Evolutionary conservation across 2,329 filamentous ascomycete genomes (phyloP).

Genomic region (Colletotrichum camelliae): DNA sequence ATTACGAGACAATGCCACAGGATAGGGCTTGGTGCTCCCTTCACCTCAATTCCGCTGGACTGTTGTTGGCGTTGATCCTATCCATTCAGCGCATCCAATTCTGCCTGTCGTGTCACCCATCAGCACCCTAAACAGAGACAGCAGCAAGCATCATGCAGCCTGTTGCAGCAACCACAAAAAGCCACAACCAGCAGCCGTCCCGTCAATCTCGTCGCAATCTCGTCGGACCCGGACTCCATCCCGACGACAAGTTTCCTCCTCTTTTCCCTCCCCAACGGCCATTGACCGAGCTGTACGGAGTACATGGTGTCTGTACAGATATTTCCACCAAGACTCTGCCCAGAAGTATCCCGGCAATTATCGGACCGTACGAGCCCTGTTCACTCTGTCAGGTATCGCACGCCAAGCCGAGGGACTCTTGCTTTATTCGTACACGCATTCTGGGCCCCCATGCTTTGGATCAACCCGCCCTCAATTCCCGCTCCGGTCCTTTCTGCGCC

Average conservation of each 20-base stretch:
- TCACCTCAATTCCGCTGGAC: background rate
- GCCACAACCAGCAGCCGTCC: background rate
- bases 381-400: background rate
- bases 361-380: constrained; percentile 1
- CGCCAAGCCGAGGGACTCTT: background rate
- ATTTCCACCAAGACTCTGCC: background rate
- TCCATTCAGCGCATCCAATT: background rate
- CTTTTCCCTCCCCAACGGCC: background rate
- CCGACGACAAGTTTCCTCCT: background rate
- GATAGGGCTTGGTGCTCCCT: background rate
- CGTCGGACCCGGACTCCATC: background rate
- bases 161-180: background rate
- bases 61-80: background rate
- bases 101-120: background rate
- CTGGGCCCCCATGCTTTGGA: background rate
- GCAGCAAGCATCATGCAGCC: background rate
- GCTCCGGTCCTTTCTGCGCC: background rate
- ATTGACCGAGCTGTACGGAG: background rate
- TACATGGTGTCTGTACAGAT: too few relatives aligned
- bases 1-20: background rate
- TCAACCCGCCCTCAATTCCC: background rate
- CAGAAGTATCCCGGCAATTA: background rate
- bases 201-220: background rate
- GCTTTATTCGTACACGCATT: background rate
- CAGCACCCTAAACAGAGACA: background rate